These are phyloP conservation scores for Sistotremastrum suecicum DNA, from an alignment of 768 basidiomycete genomes.

Conservation along the genomic window DNA sequence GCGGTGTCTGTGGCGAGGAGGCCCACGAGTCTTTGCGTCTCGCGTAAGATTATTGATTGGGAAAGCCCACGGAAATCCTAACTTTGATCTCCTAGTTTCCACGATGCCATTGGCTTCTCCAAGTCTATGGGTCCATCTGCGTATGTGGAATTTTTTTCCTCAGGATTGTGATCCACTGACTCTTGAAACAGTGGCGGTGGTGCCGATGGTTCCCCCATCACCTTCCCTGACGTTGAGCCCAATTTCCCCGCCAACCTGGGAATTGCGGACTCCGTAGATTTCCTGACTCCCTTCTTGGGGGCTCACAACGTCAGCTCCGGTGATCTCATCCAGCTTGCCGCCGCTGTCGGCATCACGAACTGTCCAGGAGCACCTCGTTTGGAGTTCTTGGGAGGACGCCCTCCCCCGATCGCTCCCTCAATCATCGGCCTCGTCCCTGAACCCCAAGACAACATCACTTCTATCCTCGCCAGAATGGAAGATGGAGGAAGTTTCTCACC, in stretches of 20 bases:
- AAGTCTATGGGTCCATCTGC: not conserved
- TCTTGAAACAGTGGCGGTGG: conserved; percentile 16
- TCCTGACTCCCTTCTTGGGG: conserved; percentile 5
- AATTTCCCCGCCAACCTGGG: conserved; percentile 16
- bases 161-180: too few relatives aligned
- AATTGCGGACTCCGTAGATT: conserved; percentile 7
- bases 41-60: conserved; percentile 3
- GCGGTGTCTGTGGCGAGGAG: conserved; percentile 15
- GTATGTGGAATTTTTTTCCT: too few relatives aligned
- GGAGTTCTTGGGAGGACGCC: conserved; percentile 7
- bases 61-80: not conserved
- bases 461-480: conserved; percentile 17
- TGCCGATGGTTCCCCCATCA: conserved; percentile 34
- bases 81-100: too few relatives aligned
- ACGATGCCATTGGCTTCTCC: conserved; percentile 1
- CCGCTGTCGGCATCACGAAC: conserved; percentile 5
- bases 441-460: conserved; percentile 15
- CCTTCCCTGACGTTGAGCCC: conserved; percentile 28
- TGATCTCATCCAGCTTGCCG: conserved; percentile 8
- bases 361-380: conserved; percentile 8
- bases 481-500: conserved; percentile 20
- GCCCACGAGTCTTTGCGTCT: conserved; percentile 16
- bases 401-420: conserved; percentile 5
- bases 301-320: conserved; percentile 5
- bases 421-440: conserved; percentile 18